Conservation (phyloP, 2,329 filamentous ascomycete species). For the Aspergillus ibericus region DNA sequence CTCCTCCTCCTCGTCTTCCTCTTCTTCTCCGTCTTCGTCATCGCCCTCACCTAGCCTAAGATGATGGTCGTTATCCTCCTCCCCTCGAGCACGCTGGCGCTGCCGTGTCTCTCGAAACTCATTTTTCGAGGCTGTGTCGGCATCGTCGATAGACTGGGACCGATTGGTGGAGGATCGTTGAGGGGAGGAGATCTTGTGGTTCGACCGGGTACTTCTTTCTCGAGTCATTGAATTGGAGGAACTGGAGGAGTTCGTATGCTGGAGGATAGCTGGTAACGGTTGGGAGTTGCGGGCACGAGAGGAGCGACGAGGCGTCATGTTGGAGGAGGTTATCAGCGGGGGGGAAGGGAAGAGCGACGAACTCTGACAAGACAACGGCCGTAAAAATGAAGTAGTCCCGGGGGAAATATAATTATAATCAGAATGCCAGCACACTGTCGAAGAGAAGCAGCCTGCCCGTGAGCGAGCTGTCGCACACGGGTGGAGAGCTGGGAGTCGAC, state of each 20-base stretch:
- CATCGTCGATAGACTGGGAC: conserved; percentile 57
- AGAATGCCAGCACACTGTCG: conserved; percentile 1
- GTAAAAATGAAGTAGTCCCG: conserved; percentile 5
- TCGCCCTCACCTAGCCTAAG: conserved; percentile 40
- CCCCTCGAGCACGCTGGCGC: conserved; percentile 71
- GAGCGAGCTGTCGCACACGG: conserved; percentile 28
- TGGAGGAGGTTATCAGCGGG: conserved; percentile 11
- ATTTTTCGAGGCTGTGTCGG: conserved; percentile 50
- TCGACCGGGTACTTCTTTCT: conserved; percentile 71
- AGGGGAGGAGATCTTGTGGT: conserved; percentile 70
- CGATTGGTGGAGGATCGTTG: conserved; percentile 68
- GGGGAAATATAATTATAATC: conserved; percentile 8
- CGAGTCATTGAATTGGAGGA: conserved; percentile 70
- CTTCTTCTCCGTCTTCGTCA: conserved; percentile 63
- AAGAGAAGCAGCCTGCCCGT: conserved; percentile 20
- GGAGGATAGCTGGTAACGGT: conserved; percentile 65
- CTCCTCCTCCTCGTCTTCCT: conserved; percentile 81
- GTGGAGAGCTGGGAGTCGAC: conserved; percentile 21
- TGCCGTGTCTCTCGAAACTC: conserved; percentile 72
- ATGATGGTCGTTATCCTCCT: conserved; percentile 61
- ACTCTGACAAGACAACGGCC: conserved; percentile 6
- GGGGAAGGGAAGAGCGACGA: conserved; percentile 14
- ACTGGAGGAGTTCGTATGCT: conserved; percentile 75
- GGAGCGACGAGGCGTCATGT: conserved; percentile 77
- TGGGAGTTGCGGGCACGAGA: conserved; percentile 83